Base-by-base conservation (phyloP, 257 asterid species). In the Nicotiana noctiflora region DNA sequence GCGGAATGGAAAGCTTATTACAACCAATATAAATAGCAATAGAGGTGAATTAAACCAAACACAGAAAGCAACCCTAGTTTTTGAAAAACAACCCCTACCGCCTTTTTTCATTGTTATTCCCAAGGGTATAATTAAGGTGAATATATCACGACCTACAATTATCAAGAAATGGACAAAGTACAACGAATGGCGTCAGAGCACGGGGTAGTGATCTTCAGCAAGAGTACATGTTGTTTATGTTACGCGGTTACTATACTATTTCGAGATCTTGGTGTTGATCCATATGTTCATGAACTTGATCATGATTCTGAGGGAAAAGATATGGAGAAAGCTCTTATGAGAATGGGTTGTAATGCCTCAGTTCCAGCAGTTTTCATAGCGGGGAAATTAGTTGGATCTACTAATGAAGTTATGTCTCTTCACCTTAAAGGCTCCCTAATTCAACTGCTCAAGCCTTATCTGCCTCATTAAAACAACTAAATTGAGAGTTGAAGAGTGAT, bases 391-490 rank as follows among this genome's bases (percentile, higher is more conserved):
- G 84, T 93, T 11, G 96, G 96, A 0, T 93, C 96, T 40, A 93
- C 96, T 84, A 90, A 90, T 53, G 96, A 93, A 89, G 96, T 93
- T 64, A 93, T 93, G 97, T 91, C 97, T 1, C 96, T 89, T 80
- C 97, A 91, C 86, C 88, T 93, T 40, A 91, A 94, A 79, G 96
- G 97, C 51, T 82, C 91, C 25, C 92, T 93, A 77, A 60, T 86
- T 37, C 90, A 86, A 13, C 81, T 88, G 27, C 86, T 92, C 81
- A 81, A 84, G 68, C 92, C 92, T 0, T 86, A 86, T 34, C 40
- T 77, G 10, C 59, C 56, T 77, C 55, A 72, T 49, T 46, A 72
- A 23, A 46, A 46, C 8, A 70, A 67, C 17, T n/a, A 29, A 37
- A 5, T 40, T 0, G 34, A 44, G 57, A 70, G 27, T 70, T 70